phyloP scores from a whole-genome alignment of 805 yeast genomes.

The Diddensiella transvaalensis region DNA sequence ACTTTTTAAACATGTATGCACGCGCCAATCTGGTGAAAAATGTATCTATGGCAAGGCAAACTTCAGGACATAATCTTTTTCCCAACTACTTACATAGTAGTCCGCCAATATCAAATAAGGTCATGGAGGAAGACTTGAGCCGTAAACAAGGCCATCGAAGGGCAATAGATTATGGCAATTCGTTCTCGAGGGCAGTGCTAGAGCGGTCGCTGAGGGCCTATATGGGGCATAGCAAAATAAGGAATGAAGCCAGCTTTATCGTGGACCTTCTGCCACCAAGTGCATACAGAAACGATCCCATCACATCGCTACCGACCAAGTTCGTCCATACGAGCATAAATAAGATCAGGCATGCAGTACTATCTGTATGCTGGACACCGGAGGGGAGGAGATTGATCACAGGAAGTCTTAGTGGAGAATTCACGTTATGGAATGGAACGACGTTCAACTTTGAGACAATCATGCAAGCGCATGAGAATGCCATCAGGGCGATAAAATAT shows the following conservation, averaged over 20 bases:
- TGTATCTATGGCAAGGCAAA: neutral
- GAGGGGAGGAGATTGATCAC: slow-evolving; percentile 89
- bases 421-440: slow-evolving; percentile 94
- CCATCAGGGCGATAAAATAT: slow-evolving; percentile 74
- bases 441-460: slow-evolving; percentile 94
- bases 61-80: neutral
- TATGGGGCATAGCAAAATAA: slow-evolving; percentile 31
- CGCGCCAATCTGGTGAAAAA: neutral
- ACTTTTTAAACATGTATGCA: slow-evolving; percentile 7
- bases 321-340: slow-evolving; percentile 89
- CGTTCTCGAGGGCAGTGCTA: slow-evolving; percentile 60
- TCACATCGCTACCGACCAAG: slow-evolving; percentile 64
- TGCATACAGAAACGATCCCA: slow-evolving; percentile 49
- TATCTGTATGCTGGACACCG: slow-evolving; percentile 93
- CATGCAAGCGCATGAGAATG: slow-evolving; percentile 97
- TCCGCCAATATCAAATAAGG: no score
- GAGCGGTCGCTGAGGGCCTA: slow-evolving; percentile 40
- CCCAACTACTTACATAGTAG: neutral
- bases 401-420: slow-evolving; percentile 90
- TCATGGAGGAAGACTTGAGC: slow-evolving; percentile 23
- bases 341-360: slow-evolving; percentile 87
- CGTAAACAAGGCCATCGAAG: slow-evolving; percentile 45
- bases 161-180: slow-evolving; percentile 74
- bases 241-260: slow-evolving; percentile 68
- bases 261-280: slow-evolving; percentile 59